These are phyloP conservation scores for Cercospora sp. DNA, from an alignment of 2,329 filamentous ascomycete species.

Conservation along the genomic window DNA sequence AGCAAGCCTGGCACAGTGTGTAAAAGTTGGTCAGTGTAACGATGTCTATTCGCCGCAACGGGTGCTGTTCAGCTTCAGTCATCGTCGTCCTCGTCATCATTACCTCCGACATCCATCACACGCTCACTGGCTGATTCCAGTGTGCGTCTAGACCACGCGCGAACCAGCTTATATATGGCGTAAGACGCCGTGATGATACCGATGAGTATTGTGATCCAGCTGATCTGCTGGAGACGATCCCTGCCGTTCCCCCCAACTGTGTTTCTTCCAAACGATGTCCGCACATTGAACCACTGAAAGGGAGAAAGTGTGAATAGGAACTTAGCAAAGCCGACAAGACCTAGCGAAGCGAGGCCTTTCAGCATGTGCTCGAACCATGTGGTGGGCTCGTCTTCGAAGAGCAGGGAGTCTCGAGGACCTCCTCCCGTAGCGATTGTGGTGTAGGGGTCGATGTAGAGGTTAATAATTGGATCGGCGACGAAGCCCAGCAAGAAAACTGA, in stretches of 20 bases:
- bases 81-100: constrained; percentile 58
- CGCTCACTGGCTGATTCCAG: constrained; percentile 75
- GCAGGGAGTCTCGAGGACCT: constrained; percentile 34
- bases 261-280: constrained; percentile 51
- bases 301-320: constrained; percentile 72
- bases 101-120: constrained; percentile 77
- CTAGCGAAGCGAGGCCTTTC: constrained; percentile 88
- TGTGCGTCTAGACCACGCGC: constrained; percentile 68
- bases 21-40: neutral
- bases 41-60: neutral
- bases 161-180: constrained; percentile 80
- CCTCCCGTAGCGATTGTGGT: constrained; percentile 41
- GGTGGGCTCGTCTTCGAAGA: constrained; percentile 51
- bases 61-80: constrained; percentile 24
- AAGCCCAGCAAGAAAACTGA: constrained; percentile 84
- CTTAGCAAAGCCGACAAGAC: constrained; percentile 81
- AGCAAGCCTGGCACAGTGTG: neutral
- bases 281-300: constrained; percentile 71
- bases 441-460: constrained; percentile 77
- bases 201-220: constrained; percentile 74
- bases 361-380: constrained; percentile 81
- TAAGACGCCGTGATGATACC: constrained; percentile 80
- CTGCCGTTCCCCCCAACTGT: constrained; percentile 62
- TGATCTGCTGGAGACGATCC: constrained; percentile 75
- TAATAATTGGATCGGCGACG: constrained; percentile 87